Base-by-base conservation (phyloP, 1,139 yeast genomes). In the Saccharomyces hybrid region DNA sequence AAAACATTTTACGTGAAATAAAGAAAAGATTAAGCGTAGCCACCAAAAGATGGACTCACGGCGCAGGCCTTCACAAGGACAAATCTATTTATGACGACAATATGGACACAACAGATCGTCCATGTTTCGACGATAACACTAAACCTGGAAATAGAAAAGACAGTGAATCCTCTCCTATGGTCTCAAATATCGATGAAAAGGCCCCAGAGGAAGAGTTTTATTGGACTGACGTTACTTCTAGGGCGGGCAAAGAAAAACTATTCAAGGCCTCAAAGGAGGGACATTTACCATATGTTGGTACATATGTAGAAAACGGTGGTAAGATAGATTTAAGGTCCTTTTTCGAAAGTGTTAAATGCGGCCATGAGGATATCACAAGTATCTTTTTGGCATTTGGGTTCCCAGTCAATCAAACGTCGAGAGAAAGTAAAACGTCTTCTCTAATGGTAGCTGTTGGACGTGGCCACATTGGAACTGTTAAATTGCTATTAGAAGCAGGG, bases 391-490 rank as follows among this genome's bases (percentile, higher is more conserved):
- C 93, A 3, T 86, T 88, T 64, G 95, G 93, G 14, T 83, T 86
- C 0, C 80, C 84, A 58, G 81, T 86, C 14, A 83, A 88, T 63
- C 78, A 78, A 2, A 75, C 79, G 44, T 79, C 80, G 56, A 78
- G 75, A 38, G 81, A 82, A 52, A 96, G 96, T 0, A 75, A 79
- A 25, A 88, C 95, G 1, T 32, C 38, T 32, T 86, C 96, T 0
- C 74, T 91, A 54, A 80, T 86, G 75, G 83, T 85, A 26, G 80
- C 96, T 7, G 93, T 88, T 48, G 96, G 96, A 3, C 78, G 95
- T 57, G 93, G 91, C 2, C 95, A 89, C 67, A 63, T 75, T 19
- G 84, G 82, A 3, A 86, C 88, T 19, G 93, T 87, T 3, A 79
- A 82, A 62, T 76, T 89, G 53, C 73, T 91, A 50, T 68, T 90